Conservation (phyloP, 306 rosid genomes). For the Carpinus fangiana region DNA sequence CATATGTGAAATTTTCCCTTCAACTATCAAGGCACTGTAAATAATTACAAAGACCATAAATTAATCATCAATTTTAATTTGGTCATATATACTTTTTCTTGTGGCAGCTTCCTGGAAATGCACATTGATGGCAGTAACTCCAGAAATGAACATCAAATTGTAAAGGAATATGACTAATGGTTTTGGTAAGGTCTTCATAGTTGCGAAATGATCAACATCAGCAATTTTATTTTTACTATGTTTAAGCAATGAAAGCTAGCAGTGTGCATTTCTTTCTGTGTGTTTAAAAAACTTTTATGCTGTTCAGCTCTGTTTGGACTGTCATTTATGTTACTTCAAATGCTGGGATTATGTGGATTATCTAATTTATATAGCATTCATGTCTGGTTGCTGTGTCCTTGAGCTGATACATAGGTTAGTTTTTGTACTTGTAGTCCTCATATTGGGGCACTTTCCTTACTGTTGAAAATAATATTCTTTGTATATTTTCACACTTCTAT, state of each 20-base stretch:
- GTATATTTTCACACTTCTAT: background rate
- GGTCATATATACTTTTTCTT: too few relatives aligned
- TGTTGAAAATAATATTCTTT: conserved; percentile 9
- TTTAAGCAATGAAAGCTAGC: background rate
- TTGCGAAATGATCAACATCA: background rate
- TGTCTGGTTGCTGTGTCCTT: background rate
- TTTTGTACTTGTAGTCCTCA: background rate
- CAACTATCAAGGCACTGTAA: too few relatives aligned
- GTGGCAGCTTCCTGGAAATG: too few relatives aligned
- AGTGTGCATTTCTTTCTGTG: background rate
- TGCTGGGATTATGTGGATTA: background rate
- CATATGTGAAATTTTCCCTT: too few relatives aligned
- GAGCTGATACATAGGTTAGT: background rate
- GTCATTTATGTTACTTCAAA: background rate
- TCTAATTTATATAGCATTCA: background rate
- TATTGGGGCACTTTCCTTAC: background rate
- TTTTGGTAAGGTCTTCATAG: background rate
- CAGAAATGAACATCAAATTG: too few relatives aligned
- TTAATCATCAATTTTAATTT: too few relatives aligned
- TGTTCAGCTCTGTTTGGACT: background rate
- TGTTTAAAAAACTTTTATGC: background rate
- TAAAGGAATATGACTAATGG: too few relatives aligned
- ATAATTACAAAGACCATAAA: too few relatives aligned
- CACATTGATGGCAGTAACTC: too few relatives aligned
- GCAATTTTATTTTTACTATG: background rate